Conservation (phyloP, 805 yeast species). For the Starmerella apis region DNA sequence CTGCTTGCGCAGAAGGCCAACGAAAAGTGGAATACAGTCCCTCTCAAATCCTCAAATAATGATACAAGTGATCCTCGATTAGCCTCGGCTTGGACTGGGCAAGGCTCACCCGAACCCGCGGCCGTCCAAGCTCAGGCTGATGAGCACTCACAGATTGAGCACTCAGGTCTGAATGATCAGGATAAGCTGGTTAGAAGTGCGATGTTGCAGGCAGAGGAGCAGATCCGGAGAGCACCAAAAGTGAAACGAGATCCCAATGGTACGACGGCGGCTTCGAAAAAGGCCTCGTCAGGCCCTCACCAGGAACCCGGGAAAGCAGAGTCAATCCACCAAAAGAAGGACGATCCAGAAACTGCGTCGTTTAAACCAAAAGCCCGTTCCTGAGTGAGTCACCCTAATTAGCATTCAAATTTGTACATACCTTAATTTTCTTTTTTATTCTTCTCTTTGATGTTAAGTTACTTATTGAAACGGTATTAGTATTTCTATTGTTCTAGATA, state of each 20-base stretch:
- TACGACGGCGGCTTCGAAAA: not conserved
- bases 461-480: too few species aligned
- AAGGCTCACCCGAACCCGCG: not conserved
- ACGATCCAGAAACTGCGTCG: conserved; percentile 2
- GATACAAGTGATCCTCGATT: conserved; percentile 18
- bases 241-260: conserved; percentile 8
- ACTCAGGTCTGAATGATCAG: not conserved
- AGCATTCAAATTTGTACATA: not conserved
- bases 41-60: conserved; percentile 22
- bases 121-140: not conserved
- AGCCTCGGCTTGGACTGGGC: conserved; percentile 22
- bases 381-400: not conserved
- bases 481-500: too few species aligned
- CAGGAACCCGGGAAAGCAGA: not conserved
- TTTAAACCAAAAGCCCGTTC: not conserved
- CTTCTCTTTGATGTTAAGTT: too few species aligned
- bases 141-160: not conserved
- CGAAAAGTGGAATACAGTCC: conserved; percentile 31
- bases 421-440: too few species aligned
- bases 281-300: not conserved
- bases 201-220: conserved; percentile 9
- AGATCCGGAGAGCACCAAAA: conserved; percentile 6
- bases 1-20: conserved; percentile 40
- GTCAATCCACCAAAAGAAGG: not conserved
- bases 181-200: not conserved